A percentile compares a stretch with the other conserved stretches of the same genome.
These are phyloP conservation scores for Wickerhamomyces bovis DNA, from an alignment of 805 yeast species.

Conservation along the genomic window DNA sequence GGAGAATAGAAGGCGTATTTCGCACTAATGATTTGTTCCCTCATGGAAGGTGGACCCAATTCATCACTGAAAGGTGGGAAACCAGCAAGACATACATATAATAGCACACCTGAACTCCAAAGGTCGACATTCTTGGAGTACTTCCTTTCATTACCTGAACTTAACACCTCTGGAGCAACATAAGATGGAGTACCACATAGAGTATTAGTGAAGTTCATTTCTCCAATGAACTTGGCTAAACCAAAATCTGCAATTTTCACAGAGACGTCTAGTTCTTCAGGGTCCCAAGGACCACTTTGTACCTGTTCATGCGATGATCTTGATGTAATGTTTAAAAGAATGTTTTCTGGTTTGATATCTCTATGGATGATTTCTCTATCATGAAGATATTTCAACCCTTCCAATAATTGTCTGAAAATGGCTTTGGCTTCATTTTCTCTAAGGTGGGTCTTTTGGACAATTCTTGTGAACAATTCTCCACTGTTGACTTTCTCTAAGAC, in stretches of 20 bases:
- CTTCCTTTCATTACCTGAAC: conserved; percentile 38
- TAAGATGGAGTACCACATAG: conserved; percentile 85
- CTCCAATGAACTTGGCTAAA: conserved; percentile 54
- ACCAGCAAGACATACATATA: conserved; percentile 77
- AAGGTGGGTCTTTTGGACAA: conserved; percentile 56
- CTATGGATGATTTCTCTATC: conserved; percentile 67
- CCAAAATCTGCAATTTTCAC: conserved; percentile 88
- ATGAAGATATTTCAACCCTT: conserved; percentile 64
- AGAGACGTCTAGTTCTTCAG: conserved; percentile 50
- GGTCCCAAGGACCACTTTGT: conserved; percentile 38
- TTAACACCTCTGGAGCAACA: conserved; percentile 76
- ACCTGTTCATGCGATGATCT: conserved; percentile 23
- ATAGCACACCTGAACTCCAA: conserved; percentile 77
- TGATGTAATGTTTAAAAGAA: conserved; percentile 47
- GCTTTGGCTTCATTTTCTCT: conserved; percentile 58
- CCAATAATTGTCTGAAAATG: conserved; percentile 56
- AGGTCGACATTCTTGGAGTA: conserved; percentile 71
- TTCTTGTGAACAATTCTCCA: conserved; percentile 72
- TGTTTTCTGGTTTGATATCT: conserved; percentile 76
- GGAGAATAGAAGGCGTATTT: conserved; percentile 73
- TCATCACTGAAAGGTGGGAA: conserved; percentile 85
- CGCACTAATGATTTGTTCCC: conserved; percentile 64
- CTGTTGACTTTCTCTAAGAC: conserved; percentile 69
- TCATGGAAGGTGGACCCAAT: conserved; percentile 71
- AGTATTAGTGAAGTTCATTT: conserved; percentile 66